Base-by-base conservation (phyloP, 352 stramenopile genomes). In the Phytophthora lateralis region DNA sequence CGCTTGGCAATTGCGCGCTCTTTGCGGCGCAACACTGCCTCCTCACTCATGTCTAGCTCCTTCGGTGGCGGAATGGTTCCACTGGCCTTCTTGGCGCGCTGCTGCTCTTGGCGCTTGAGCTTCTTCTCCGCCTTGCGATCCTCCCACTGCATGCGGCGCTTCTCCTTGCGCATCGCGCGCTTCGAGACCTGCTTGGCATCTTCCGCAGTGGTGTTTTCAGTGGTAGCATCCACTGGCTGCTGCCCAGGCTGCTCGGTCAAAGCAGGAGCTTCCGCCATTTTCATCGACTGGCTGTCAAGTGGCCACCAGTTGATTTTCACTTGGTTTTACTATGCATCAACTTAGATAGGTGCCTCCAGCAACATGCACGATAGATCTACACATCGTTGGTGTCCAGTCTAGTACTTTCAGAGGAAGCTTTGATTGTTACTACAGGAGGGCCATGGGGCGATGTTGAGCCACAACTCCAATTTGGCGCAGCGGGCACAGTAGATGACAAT, bases 81-180 rank as follows among this genome's bases (percentile, higher is more conserved):
- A 10, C 24, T 63, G 53, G 55, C 67, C 42, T 72, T 63, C 43
- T 77, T 76, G 15, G 27, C 45, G 32, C 76, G 69, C 61, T 80
- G 78, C 54, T 80, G 66, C 49, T 78, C 63, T 54, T 85, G 75
- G 29, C 71, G 76, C 59, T 88, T 77, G 51, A 82, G 65, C 57
- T 96, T 96, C 68, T 98, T 98, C 26, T 91, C 72, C 55, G 80
- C 78, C 53, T 96, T 97, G 54, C 86, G 87, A 58, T 91, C 78
- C 55, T 96, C 78, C 71, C 67, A 94, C 50, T 80, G 75, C 57
- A 73, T 66, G 5, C 69, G 75, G n/a, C 71, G 78, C 68, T 91
- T 92, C 49, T 82, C 73, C 48, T 77, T 80, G 27, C 75, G 73
- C 53, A 79, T 76, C 1, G 73, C 71, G 41, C 82, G 76, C 75